Evolutionary conservation across 2,329 filamentous ascomycete genomes (phyloP), one percentile per base, ranked within the genome.

Genomic region (Neospermospora avenae): DNA sequence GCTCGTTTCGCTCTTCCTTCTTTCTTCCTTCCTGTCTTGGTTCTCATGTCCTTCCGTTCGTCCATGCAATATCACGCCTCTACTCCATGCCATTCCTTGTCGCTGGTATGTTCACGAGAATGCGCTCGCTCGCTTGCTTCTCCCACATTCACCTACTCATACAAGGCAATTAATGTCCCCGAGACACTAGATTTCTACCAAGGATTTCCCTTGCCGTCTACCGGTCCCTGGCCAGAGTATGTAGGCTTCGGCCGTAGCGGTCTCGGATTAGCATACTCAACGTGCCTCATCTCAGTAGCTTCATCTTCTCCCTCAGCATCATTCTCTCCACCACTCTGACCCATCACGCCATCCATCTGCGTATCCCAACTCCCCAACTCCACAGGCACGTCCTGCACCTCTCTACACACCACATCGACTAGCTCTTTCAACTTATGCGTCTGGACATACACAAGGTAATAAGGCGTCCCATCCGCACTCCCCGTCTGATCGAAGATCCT

Each of bases 401-500:
- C 74, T 53, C 81, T 75, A 65, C 74, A 77, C n/a, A 86, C 79
- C 3, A 83, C 81, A 61, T 86, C 77, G 3, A 85, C 83, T 20
- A 85, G 71, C 14, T 83, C 74, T 46, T 84, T 78, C 69, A 86
- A 86, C 67, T 83, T 76, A 35, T 84, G 77, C 55, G 89, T 88
- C 45, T 83, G 81, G n/a, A 96, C 87, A 69, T 96, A 96, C 44
- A 92, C 91, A 22, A 95, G 81, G 71, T 89, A 91, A 71, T 91
- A 92, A 1, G 91, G 91, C 52, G 91, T 93, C 4, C 91, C 90
- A 74, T 76, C 86, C 75, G 65, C 74, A 11, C 78, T 82, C 62
- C 84, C 85, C 52, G 90, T 80, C 63, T 84, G 80, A 24, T 83
- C 79, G 65, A 95, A 86, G 42, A 96, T 90, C 53, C 88, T 83